Evolutionary conservation across 768 basidiomycete genomes (phyloP), one percentile per base, ranked within the genome.

Genomic region (Xerocomus spinulosus): DNA sequence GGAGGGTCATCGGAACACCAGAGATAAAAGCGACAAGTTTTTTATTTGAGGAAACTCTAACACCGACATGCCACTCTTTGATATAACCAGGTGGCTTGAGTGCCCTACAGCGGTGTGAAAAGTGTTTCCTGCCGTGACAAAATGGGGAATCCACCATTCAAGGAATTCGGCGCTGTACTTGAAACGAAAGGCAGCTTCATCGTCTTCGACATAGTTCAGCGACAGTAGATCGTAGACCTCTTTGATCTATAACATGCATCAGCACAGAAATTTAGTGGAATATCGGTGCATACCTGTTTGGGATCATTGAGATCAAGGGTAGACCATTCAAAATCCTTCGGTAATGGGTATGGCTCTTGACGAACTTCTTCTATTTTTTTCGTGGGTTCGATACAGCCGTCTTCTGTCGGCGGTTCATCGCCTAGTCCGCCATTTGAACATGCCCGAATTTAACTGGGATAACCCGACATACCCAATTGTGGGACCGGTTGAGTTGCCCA

Each of bases 401-500:
- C 94, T 50, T 81, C 81, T 14, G 75, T 54, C 3, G 84, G 79
- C 28, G 76, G 72, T 12, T 73, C 80, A 57, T 87, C 82, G 21
- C 81, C 83, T 91, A 25, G 2, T 20, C 42, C 42, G 9, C 17
- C 6, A 9, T 51, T 46, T 18, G 54, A 17, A 42, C 14, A 20
- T 32, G 37, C 14, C 6, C 28, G n/a, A n/a, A n/a, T n/a, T 26
- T 26, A 25, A 44, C 15, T 9, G 24, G 17, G 36, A n/a, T 13
- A 12, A 46, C 36, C 15, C 38, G 26, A 21, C 66, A 57, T 59
- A 83, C 88, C 87, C 46, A 81, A 68, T 61, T 93, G 91, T n/a
- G 92, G 88, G 7, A 99, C 96, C 3, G 96, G 96, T 67, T 99
- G 96, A 6, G 95, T 98, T 28, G 75, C 81, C 96, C 96, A 98